Evolutionary conservation across 2,329 filamentous ascomycete genomes (phyloP), one percentile per base, ranked within the genome.

Genomic region (Xylariales sp.): DNA sequence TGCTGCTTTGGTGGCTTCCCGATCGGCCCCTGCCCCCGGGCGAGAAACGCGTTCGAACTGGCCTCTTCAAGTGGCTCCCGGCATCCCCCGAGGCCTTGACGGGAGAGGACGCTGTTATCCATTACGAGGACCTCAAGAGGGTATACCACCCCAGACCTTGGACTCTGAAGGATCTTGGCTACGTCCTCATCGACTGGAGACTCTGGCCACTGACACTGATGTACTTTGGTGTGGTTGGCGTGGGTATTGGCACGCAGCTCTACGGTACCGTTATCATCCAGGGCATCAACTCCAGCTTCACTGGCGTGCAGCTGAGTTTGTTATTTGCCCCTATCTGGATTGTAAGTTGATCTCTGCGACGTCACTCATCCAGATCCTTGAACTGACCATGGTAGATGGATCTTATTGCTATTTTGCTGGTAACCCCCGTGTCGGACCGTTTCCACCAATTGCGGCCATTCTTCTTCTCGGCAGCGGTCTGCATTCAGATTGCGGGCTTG

Each of bases 141-240:
- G 88, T 93, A 0, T 95, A 95, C 57, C 82, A 89, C 51, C 69
- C 78, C 12, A 73, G 79, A 2, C 71, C 78, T 4, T 95, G 89
- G 89, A 81, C 70, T 1, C 48, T 86, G 44, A 77, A 67, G 38
- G 88, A 95, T 48, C 68, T 95, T 1, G 66, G 69, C 17, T 65
- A 69, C 17, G 85, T 94, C 2, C 65, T 95, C 20, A 70, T 85
- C 24, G 89, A 95, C 61, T 95, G 88, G 89, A 78, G 88, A 3
- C 70, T 95, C 14, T 95, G 88, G 85, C 89, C 89, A 2, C 63
- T 95, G 48, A 74, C 83, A 2, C 56, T 95, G 37, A 95, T 95
- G 89, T 95, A 95, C 64, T 95, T 95, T 64, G 89, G 89, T 15
- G 89, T 95, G 4, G 89, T 95, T 2, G 89, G 89, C 16, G 89